These are phyloP conservation scores for Nymphaea colorata DNA, from an alignment of 164 flowering plant genomes.

Conservation along the genomic window DNA sequence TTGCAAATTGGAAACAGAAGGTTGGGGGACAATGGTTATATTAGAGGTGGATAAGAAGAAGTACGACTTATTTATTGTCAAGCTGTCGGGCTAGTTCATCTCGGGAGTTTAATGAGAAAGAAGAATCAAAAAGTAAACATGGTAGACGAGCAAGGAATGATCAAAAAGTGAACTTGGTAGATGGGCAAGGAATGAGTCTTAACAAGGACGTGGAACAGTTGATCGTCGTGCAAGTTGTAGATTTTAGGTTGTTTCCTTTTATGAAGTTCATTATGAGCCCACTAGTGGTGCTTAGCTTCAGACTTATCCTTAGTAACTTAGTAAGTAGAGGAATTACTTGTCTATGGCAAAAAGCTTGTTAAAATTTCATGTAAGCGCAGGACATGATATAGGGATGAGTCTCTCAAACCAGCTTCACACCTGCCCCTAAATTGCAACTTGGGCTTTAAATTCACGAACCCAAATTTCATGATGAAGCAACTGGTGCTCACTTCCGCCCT, in stretches of 20 bases:
- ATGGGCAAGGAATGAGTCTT: too few species aligned
- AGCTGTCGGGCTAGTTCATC: background rate
- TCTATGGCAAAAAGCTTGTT: background rate
- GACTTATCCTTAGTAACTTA: background rate
- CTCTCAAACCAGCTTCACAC: too few species aligned
- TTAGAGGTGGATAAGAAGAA: slow-evolving; percentile 72
- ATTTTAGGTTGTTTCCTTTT: background rate
- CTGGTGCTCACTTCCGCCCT: too few species aligned
- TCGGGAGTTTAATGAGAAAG: background rate
- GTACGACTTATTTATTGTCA: slow-evolving; percentile 46
- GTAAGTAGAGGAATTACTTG: background rate
- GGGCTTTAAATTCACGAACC: too few species aligned
- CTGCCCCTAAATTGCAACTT: too few species aligned
- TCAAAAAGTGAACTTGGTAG: background rate
- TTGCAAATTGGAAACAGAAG: slow-evolving; percentile 76
- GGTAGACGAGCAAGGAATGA: background rate
- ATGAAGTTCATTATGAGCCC: background rate
- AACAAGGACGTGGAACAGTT: too few species aligned
- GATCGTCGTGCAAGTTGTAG: background rate
- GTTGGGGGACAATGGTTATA: slow-evolving; percentile 88
- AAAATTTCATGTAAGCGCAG: too few species aligned
- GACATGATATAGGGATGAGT: too few species aligned
- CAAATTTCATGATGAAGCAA: too few species aligned
- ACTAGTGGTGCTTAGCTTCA: too few species aligned
- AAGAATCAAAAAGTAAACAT: background rate